A percentile compares a stretch with the other conserved stretches of the same genome.
phyloP scores from a whole-genome alignment of 495 filamentous ascomycete genomes.

The Tuber melanosporum region DNA sequence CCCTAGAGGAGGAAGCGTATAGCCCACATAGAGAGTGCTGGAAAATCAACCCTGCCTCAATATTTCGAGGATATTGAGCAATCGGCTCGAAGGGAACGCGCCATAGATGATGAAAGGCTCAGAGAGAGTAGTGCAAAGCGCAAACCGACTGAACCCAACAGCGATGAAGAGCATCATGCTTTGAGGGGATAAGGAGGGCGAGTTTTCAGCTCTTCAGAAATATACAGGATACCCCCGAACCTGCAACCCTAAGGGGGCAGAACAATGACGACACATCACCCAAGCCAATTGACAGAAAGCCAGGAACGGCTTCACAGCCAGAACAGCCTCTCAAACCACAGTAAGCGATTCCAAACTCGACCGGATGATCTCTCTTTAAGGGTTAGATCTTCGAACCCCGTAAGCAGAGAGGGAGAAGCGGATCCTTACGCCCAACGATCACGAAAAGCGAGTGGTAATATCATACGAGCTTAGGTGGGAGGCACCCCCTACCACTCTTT shows the following conservation, averaged over 20 bases:
- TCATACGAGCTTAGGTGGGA: neutral
- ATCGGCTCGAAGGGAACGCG: neutral
- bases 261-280: neutral
- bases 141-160: neutral
- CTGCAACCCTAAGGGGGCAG: neutral
- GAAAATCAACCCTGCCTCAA: constrained; percentile 7
- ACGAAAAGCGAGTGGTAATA: neutral
- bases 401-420: constrained; percentile 20
- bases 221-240: constrained; percentile 9
- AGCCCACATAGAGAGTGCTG: constrained; percentile 16
- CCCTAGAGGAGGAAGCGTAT: constrained; percentile 27
- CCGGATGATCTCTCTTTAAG: constrained; percentile 3
- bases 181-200: constrained; percentile 11
- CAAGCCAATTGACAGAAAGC: neutral
- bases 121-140: constrained; percentile 9
- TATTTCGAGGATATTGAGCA: constrained; percentile 16
- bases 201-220: constrained; percentile 15
- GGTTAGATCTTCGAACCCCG: constrained; percentile 10
- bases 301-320: neutral
- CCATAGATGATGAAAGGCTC: constrained; percentile 5
- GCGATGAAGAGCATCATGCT: constrained; percentile 5
- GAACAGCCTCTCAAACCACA: constrained; percentile 5
- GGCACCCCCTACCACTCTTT: neutral
- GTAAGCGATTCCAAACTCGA: neutral
- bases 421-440: neutral